phyloP scores from a whole-genome alignment of 176 grass and related monocot species.

The Dactylis glomerata region DNA sequence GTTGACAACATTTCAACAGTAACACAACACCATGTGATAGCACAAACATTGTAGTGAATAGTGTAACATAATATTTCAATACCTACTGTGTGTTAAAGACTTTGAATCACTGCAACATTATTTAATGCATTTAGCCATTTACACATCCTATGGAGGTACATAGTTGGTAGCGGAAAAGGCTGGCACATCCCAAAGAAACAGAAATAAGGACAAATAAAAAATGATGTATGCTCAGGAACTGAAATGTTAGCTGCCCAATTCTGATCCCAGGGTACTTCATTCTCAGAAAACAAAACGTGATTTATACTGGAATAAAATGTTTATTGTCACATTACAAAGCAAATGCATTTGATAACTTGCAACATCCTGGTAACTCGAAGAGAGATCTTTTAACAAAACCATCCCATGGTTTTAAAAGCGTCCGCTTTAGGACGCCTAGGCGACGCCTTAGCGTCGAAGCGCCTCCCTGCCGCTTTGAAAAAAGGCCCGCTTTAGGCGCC shows the following conservation, averaged over 20 bases:
- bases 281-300: neutral
- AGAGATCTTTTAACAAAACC: neutral
- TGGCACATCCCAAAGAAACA: neutral
- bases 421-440: too few relatives aligned
- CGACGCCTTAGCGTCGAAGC: too few relatives aligned
- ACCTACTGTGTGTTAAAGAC: neutral
- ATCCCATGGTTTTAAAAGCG: too few relatives aligned
- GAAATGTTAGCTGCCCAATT: constrained; percentile 11
- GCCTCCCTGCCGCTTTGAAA: too few relatives aligned
- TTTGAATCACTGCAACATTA: neutral
- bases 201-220: neutral
- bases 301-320: neutral
- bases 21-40: neutral
- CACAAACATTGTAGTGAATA: neutral
- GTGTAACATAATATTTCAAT: neutral
- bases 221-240: neutral
- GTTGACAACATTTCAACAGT: neutral
- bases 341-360: neutral
- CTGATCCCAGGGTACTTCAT: neutral
- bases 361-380: neutral
- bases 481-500: too few relatives aligned
- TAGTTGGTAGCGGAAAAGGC: neutral
- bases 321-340: neutral
- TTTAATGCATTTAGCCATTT: neutral
- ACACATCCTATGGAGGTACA: neutral